phyloP scores from a whole-genome alignment of 1,139 yeast species.

The Geotrichum siamense region DNA sequence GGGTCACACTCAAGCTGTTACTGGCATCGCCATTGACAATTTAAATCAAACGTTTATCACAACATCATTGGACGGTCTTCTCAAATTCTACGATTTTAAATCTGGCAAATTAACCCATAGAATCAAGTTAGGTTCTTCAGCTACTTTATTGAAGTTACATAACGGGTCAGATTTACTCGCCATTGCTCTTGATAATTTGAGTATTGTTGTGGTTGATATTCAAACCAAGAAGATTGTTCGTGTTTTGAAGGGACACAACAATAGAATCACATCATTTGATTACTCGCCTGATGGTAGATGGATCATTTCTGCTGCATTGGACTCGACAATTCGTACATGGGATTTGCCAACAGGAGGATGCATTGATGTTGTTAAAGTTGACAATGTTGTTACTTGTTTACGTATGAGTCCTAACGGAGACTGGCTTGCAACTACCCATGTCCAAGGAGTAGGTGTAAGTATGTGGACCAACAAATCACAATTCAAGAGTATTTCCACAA shows the following conservation, averaged over 20 bases:
- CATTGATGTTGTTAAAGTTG: constrained; percentile 80
- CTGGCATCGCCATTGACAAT: constrained; percentile 86
- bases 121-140: constrained; percentile 64
- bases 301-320: constrained; percentile 79
- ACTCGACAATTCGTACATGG: constrained; percentile 91
- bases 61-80: constrained; percentile 79
- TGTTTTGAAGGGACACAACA: constrained; percentile 82
- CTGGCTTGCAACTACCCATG: constrained; percentile 88
- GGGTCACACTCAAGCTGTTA: constrained; percentile 71
- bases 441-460: constrained; percentile 79
- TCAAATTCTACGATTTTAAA: constrained; percentile 77
- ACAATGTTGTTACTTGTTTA: constrained; percentile 70
- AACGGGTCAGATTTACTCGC: constrained; percentile 80
- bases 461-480: constrained; percentile 92
- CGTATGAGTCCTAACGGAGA: constrained; percentile 87
- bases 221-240: constrained; percentile 78
- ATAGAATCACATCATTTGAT: constrained; percentile 81
- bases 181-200: constrained; percentile 76
- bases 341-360: constrained; percentile 96
- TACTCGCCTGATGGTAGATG: constrained; percentile 96
- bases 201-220: constrained; percentile 76
- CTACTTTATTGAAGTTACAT: constrained; percentile 71
- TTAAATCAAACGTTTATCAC: constrained; percentile 84
- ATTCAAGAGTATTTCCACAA: constrained; percentile 61
- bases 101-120: constrained; percentile 63